Conservation (phyloP, 441 rosid species). For the Pelargonium australe region DNA sequence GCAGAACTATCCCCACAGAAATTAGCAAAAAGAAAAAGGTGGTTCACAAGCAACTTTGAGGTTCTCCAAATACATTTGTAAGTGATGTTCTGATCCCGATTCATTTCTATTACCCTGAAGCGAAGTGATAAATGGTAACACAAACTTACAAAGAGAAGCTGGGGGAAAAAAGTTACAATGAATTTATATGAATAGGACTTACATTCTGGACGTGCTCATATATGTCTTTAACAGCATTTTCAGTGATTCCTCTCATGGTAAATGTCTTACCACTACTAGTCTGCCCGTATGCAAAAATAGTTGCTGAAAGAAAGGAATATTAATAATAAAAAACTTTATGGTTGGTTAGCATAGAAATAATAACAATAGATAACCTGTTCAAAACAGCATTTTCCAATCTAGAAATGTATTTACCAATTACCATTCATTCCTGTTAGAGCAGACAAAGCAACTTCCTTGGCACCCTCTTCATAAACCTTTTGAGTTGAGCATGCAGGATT, state of each 20-base stretch:
- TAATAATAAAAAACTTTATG: background rate
- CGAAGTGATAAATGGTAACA: background rate
- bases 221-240: slow-evolving; percentile 91
- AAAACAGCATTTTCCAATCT: background rate
- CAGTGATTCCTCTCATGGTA: slow-evolving; percentile 96
- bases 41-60: background rate
- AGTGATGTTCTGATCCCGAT: background rate
- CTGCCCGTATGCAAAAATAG: slow-evolving; percentile 96
- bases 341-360: background rate
- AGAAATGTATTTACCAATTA: slow-evolving; percentile 28
- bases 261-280: slow-evolving; percentile 98
- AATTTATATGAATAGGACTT: slow-evolving; percentile 19
- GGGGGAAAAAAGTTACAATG: background rate
- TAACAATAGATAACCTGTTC: background rate
- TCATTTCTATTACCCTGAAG: background rate
- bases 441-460: slow-evolving; percentile 92
- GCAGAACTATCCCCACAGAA: background rate
- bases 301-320: slow-evolving; percentile 42
- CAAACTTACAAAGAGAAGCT: background rate
- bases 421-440: slow-evolving; percentile 96
- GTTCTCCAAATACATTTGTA: background rate
- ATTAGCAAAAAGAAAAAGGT: background rate
- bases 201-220: slow-evolving; percentile 79
- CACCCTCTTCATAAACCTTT: slow-evolving; percentile 89
- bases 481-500: slow-evolving; percentile 70